Conservation (phyloP, 305 asterid genomes). For the Stenogyne calaminthoides region DNA sequence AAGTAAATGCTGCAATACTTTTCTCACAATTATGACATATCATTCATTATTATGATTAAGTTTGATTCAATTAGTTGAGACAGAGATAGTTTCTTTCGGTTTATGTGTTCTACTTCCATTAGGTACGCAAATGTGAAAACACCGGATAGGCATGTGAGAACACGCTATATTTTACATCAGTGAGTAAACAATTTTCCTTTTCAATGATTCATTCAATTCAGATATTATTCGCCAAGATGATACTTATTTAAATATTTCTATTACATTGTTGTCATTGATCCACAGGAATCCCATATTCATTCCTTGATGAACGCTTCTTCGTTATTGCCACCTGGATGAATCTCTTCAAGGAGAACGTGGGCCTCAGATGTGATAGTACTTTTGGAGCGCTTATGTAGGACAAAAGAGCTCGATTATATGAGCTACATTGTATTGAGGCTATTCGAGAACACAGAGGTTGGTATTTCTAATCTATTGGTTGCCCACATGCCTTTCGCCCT, state of each 20-base stretch:
- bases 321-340: slow-evolving; percentile 95
- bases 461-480: slow-evolving; percentile 29
- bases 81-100: slow-evolving; percentile 12
- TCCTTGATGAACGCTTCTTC: slow-evolving; percentile 98
- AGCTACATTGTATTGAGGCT: slow-evolving; percentile 89
- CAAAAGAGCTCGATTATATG: slow-evolving; percentile 98
- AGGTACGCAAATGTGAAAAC: slow-evolving; percentile 95
- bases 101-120: slow-evolving; percentile 29
- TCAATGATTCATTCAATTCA: neutral
- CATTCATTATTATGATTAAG: neutral
- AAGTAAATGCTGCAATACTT: slow-evolving; percentile 49
- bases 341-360: slow-evolving; percentile 82
- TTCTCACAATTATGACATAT: slow-evolving; percentile 8
- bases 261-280: slow-evolving; percentile 21
- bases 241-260: neutral
- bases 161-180: slow-evolving; percentile 98
- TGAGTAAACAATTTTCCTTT: slow-evolving; percentile 42
- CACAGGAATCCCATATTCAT: slow-evolving; percentile 97
- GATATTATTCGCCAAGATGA: neutral
- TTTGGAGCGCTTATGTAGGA: slow-evolving; percentile 74
- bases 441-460: slow-evolving; percentile 93
- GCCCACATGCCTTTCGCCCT: neutral
- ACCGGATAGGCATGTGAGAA: slow-evolving; percentile 95
- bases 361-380: slow-evolving; percentile 82
- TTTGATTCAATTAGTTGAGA: slow-evolving; percentile 13